Evolutionary conservation across 1,139 yeast genomes (phyloP).

Genomic region (Lodderomyces theae): DNA sequence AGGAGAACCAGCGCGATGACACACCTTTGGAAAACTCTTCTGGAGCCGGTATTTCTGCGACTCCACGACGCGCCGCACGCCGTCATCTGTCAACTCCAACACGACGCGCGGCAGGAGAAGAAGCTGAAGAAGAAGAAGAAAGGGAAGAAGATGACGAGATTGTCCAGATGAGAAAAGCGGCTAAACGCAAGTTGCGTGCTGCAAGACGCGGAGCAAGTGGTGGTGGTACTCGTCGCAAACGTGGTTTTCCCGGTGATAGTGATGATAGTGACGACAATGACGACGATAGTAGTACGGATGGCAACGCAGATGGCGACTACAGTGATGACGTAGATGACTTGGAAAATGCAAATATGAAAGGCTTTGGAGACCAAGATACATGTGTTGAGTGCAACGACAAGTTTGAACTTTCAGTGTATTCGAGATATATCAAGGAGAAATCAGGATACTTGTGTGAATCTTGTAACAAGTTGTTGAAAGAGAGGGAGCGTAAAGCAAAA

Average conservation of each 20-base stretch:
- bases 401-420: conserved; percentile 64
- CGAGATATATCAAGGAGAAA: conserved; percentile 49
- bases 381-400: conserved; percentile 60
- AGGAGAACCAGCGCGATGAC: not conserved
- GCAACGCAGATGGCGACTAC: conserved; percentile 27
- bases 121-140: conserved; percentile 21
- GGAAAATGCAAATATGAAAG: conserved; percentile 23
- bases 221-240: not conserved
- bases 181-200: conserved; percentile 31
- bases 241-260: conserved; percentile 18
- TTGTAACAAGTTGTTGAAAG: conserved; percentile 51
- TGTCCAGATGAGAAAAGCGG: conserved; percentile 42
- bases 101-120: too few relatives aligned
- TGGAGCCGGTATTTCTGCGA: not conserved
- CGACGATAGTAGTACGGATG: conserved; percentile 21
- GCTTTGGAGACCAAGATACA: conserved; percentile 46
- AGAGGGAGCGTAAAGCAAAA: conserved; percentile 43
- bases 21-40: not conserved
- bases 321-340: conserved; percentile 30
- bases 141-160: conserved; percentile 26
- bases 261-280: conserved; percentile 30
- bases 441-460: conserved; percentile 64
- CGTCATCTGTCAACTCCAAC: not conserved
- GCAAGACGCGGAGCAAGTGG: conserved; percentile 21
- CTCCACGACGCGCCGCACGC: not conserved